Conservation (phyloP, 805 yeast genomes). For the Pichia sporocuriosa region DNA sequence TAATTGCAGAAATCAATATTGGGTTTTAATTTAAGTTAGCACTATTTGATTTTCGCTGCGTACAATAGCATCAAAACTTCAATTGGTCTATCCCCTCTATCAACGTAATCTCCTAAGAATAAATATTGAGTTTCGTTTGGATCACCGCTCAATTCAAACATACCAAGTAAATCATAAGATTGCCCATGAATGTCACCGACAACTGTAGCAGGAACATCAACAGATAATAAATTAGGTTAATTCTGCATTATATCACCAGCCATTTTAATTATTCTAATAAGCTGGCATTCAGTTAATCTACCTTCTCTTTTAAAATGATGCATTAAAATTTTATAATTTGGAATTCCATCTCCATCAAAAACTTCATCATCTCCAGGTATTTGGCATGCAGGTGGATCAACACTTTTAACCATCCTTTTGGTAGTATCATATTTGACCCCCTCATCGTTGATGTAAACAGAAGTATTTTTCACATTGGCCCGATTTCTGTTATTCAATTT, state of each 20-base stretch:
- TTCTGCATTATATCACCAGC: conserved; percentile 56
- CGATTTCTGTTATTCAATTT: conserved; percentile 36
- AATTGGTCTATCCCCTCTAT: conserved; percentile 86
- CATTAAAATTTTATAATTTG: conserved; percentile 65
- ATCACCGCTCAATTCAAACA: conserved; percentile 89
- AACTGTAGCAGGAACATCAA: conserved; percentile 89
- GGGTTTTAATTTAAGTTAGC: no score
- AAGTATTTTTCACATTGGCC: background rate
- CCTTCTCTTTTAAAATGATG: conserved; percentile 80
- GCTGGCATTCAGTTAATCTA: conserved; percentile 63
- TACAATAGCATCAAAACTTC: conserved; percentile 76
- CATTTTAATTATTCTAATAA: conserved; percentile 51
- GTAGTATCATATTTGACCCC: conserved; percentile 46
- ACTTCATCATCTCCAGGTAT: conserved; percentile 66
- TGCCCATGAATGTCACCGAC: conserved; percentile 99
- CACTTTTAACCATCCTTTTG: conserved; percentile 47
- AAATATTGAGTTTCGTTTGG: conserved; percentile 71
- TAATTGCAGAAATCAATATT: no score
- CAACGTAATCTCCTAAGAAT: conserved; percentile 93
- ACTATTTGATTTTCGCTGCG: conserved; percentile 71
- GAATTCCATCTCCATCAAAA: conserved; percentile 54
- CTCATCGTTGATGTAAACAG: conserved; percentile 24
- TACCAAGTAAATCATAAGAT: conserved; percentile 79
- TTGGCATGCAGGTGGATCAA: conserved; percentile 57
- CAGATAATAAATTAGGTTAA: conserved; percentile 74